Conservation (phyloP, 164 flowering plant genomes). For the Vitis labrusca region DNA sequence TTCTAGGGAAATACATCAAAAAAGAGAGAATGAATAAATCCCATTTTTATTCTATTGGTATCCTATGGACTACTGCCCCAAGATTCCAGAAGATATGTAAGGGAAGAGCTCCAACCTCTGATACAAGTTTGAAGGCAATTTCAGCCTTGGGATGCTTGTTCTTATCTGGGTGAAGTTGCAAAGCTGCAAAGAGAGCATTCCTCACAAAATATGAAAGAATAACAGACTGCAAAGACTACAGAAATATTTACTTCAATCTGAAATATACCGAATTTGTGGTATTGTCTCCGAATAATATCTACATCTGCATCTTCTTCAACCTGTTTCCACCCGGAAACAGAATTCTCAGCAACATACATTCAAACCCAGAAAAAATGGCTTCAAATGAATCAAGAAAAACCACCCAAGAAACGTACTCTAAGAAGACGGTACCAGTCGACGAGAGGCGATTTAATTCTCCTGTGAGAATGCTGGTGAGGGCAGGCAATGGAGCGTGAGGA, state of each 20-base stretch:
- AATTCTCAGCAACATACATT: neutral
- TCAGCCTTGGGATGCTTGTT: slow-evolving; percentile 86
- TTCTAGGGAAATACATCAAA: neutral
- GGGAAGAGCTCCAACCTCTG: slow-evolving; percentile 45
- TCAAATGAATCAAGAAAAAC: neutral
- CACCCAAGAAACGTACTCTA: slow-evolving; percentile 42
- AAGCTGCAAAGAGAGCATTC: slow-evolving; percentile 45
- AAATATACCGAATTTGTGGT: slow-evolving; percentile 61
- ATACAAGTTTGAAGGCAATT: slow-evolving; percentile 80
- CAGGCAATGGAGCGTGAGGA: slow-evolving; percentile 21
- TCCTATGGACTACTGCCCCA: too few species aligned
- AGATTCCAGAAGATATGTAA: too few species aligned
- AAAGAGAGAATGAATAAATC: neutral
- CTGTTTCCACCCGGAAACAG: slow-evolving; percentile 24
- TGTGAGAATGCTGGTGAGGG: slow-evolving; percentile 17
- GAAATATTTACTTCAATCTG: neutral
- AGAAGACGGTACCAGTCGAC: slow-evolving; percentile 86
- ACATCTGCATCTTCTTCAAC: slow-evolving; percentile 61
- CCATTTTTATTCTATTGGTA: too few species aligned
- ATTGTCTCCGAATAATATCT: slow-evolving; percentile 58
- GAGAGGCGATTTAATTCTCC: slow-evolving; percentile 28
- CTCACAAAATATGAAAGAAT: slow-evolving; percentile 1
- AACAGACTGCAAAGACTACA: too few species aligned
- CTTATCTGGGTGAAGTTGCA: slow-evolving; percentile 93
- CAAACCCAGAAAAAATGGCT: neutral